Conservation (phyloP, 345 rosid genomes). For the Eucalyptus fibrosa region DNA sequence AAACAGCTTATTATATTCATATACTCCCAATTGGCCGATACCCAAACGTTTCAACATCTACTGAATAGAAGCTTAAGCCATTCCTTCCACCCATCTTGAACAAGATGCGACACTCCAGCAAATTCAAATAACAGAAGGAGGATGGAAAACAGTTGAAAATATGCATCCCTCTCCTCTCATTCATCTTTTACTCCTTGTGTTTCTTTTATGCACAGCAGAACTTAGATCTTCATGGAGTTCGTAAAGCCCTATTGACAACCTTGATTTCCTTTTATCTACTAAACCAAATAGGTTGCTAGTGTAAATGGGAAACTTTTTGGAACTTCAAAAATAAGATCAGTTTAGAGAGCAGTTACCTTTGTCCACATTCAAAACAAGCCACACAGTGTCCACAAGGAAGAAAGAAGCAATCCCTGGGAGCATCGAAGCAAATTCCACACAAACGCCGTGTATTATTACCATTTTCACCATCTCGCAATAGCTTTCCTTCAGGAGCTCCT, state of each 20-base stretch:
- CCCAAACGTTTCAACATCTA: not conserved
- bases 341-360: slow-evolving; percentile 37
- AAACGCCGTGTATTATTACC: slow-evolving; percentile 68
- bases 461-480: slow-evolving; percentile 41
- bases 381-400: slow-evolving; percentile 98
- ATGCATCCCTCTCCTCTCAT: not conserved
- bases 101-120: not conserved
- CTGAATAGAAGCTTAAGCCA: not conserved
- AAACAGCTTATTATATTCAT: not conserved
- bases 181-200: not conserved
- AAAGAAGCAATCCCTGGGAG: slow-evolving; percentile 96
- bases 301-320: not conserved
- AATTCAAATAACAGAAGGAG: not conserved
- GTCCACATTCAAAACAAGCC: slow-evolving; percentile 85
- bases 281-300: not conserved
- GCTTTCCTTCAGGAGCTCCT: slow-evolving; percentile 23
- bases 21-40: not conserved
- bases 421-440: slow-evolving; percentile 97
- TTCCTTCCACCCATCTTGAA: not conserved
- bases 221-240: not conserved
- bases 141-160: not conserved
- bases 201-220: not conserved
- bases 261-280: not conserved
- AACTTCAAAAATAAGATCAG: not conserved
- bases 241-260: not conserved